phyloP scores from a whole-genome alignment of 2,329 filamentous ascomycete genomes.

The Lasiodiplodia sp. region DNA sequence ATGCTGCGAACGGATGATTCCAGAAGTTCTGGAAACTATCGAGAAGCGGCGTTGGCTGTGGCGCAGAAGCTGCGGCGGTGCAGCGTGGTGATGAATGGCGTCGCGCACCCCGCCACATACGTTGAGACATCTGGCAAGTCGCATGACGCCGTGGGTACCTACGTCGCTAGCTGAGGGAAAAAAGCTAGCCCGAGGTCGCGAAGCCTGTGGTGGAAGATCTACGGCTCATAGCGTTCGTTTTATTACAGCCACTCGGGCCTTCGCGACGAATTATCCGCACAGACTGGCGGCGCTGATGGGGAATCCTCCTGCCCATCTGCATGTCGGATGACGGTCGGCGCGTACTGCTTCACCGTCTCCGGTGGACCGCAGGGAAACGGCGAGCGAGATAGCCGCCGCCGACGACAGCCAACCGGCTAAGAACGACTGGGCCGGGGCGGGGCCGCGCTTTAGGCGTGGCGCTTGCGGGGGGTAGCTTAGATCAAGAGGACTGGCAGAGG shows the following conservation, averaged over 20 bases:
- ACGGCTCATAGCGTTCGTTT: constrained; percentile 11
- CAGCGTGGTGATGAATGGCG: background rate
- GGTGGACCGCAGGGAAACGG: background rate
- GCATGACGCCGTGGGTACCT: background rate
- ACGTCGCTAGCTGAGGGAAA: constrained; percentile 8
- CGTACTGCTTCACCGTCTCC: background rate
- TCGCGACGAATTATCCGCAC: constrained; percentile 6
- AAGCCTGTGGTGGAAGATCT: background rate
- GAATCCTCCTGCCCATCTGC: constrained; percentile 24
- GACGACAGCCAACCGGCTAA: background rate
- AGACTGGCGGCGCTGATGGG: constrained; percentile 10
- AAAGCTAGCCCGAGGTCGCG: background rate
- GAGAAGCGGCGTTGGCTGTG: background rate
- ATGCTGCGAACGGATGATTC: background rate
- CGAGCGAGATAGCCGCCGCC: background rate
- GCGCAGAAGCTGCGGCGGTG: constrained; percentile 4
- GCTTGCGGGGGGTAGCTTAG: background rate
- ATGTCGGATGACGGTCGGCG: constrained; percentile 7
- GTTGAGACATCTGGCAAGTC: background rate
- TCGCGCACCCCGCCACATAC: background rate
- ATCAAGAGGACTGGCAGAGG: background rate
- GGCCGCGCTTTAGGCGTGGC: background rate
- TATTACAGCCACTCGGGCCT: background rate
- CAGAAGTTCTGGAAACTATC: constrained; percentile 7
- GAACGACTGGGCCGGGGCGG: background rate